Percentiles rank a stretch among this genome's conserved stretches.
These are phyloP conservation scores for Aspergillus saccharolyticus DNA, from an alignment of 495 filamentous ascomycete species.

Conservation along the genomic window DNA sequence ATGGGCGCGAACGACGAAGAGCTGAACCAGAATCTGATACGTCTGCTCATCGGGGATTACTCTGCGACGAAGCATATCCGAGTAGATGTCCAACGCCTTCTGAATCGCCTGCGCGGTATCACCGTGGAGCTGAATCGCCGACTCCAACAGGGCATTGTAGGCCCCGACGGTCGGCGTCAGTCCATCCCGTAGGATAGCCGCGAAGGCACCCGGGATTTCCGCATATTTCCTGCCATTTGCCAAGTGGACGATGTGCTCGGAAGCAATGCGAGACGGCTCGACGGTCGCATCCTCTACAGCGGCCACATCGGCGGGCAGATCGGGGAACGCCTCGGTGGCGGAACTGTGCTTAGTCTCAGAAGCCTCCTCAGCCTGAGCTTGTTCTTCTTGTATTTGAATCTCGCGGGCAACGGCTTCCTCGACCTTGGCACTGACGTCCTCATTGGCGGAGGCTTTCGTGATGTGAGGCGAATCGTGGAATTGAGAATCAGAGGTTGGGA, in stretches of 20 bases:
- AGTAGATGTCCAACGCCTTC: slow-evolving; percentile 90
- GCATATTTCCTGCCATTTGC: slow-evolving; percentile 61
- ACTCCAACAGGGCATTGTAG: slow-evolving; percentile 84
- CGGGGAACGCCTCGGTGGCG: slow-evolving; percentile 29
- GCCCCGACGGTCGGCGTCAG: slow-evolving; percentile 73
- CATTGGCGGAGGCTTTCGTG: slow-evolving; percentile 52
- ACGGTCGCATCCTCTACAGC: slow-evolving; percentile 25
- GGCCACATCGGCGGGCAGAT: slow-evolving; percentile 27
- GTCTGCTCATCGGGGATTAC: slow-evolving; percentile 77
- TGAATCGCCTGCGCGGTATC: slow-evolving; percentile 74
- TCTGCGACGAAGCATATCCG: slow-evolving; percentile 86
- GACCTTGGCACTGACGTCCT: slow-evolving; percentile 52
- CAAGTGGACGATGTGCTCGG: slow-evolving; percentile 69
- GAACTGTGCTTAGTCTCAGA: slow-evolving; percentile 29
- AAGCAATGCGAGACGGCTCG: slow-evolving; percentile 61
- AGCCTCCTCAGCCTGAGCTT: slow-evolving; percentile 40
- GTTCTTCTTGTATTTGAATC: slow-evolving; percentile 48
- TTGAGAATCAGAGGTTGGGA: slow-evolving; percentile 17
- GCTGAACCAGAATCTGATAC: slow-evolving; percentile 76
- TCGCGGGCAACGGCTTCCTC: slow-evolving; percentile 63
- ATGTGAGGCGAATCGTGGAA: slow-evolving; percentile 41
- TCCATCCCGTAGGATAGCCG: slow-evolving; percentile 72
- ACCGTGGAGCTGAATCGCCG: slow-evolving; percentile 66
- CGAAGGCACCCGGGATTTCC: slow-evolving; percentile 86
- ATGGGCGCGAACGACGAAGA: slow-evolving; percentile 73